These are phyloP conservation scores for Aspergillus sp. DNA, from an alignment of 2,329 filamentous ascomycete species.

Conservation along the genomic window DNA sequence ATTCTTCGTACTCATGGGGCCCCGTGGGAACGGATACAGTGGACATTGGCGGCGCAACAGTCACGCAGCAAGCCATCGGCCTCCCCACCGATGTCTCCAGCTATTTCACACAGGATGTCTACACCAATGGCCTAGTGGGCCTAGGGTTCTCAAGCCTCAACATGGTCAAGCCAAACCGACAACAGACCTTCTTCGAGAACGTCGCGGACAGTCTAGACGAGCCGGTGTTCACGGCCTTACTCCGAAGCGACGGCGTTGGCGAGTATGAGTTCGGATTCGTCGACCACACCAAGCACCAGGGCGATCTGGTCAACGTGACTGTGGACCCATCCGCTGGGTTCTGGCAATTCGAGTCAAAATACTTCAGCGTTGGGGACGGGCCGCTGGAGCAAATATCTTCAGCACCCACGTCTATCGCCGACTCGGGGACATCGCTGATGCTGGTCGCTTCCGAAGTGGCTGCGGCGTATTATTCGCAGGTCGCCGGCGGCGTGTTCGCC, in stretches of 20 bases:
- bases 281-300: slow-evolving; percentile 55
- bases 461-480: slow-evolving; percentile 51
- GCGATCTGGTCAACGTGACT: slow-evolving; percentile 53
- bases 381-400: slow-evolving; percentile 26
- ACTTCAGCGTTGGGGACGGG: slow-evolving; percentile 48
- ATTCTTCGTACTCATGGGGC: slow-evolving; percentile 55
- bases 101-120: slow-evolving; percentile 52
- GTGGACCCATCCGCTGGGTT: slow-evolving; percentile 57
- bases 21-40: slow-evolving; percentile 60
- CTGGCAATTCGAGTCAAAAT: slow-evolving; percentile 57
- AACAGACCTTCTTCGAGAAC: slow-evolving; percentile 70
- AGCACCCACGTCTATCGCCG: slow-evolving; percentile 47
- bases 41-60: slow-evolving; percentile 56
- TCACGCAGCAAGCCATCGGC: slow-evolving; percentile 58
- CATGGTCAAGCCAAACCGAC: slow-evolving; percentile 52
- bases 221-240: slow-evolving; percentile 63
- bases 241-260: slow-evolving; percentile 53
- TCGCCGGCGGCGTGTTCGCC: slow-evolving; percentile 44
- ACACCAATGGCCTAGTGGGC: slow-evolving; percentile 61
- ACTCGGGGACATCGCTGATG: slow-evolving; percentile 62
- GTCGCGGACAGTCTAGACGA: slow-evolving; percentile 51
- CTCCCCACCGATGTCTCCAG: slow-evolving; percentile 52
- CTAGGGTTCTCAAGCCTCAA: slow-evolving; percentile 60
- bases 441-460: slow-evolving; percentile 52
- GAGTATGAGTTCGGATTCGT: slow-evolving; percentile 68